Evolutionary conservation across 2,329 filamentous ascomycete genomes (phyloP), one percentile per base, ranked within the genome.

Genomic region (Colletotrichum orchidophilum): DNA sequence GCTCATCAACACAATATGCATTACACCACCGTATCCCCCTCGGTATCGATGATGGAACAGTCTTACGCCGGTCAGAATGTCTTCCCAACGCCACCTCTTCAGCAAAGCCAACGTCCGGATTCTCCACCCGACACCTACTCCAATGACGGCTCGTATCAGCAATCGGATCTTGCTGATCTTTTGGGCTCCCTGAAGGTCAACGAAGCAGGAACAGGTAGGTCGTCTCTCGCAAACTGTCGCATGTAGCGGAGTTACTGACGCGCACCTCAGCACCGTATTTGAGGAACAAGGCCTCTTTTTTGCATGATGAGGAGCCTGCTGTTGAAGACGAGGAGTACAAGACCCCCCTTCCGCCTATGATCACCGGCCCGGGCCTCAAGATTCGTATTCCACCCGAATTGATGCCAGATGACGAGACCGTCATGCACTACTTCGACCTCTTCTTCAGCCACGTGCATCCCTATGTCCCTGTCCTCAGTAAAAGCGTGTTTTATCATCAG

Each of bases 401-500:
- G 77, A 97, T 98, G 95, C 96, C 96, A 1, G 89, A 92, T 33
- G 94, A 98, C 35, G 91, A 94, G 54, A 94, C 94, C 42, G 92
- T 92, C 5, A 84, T 95, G 78, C 89, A 93, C 42, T 97, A 96
- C 78, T 97, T 98, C 79, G 91, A 96, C 49, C 92, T 97, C 53
- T 98, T 94, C 80, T 98, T 98, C 80, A 85, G 87, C 39, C 92
- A 98, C 75, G 93, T 98, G 35, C 96, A 98, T 77, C 95, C 95
- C 0, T 98, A 97, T 76, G 91, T 97, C 2, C 96, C 96, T 0
- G 94, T 98, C 3, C 84, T 98, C 63, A 95, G 96, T 82, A 93
- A 94, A 77, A 84, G 88, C 2, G 86, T 92, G 49, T 93, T 98
- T 76, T 97, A 96, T 77, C 91, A 94, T 53, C 95, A 98, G 82